Conservation (phyloP, 495 filamentous ascomycete species). For the Sphaerosporella brunnea region DNA sequence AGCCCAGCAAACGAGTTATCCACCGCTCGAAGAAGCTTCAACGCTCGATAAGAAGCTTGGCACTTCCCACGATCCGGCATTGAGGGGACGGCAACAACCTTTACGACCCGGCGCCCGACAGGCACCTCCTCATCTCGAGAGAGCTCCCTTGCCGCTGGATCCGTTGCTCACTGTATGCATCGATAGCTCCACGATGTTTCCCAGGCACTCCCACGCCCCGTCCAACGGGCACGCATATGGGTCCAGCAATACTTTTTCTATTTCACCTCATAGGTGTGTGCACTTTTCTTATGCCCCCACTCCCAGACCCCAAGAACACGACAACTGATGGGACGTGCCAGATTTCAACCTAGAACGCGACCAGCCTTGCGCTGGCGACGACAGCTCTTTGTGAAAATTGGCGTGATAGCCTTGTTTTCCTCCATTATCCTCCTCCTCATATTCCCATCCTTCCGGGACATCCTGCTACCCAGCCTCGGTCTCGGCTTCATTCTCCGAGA, state of each 20-base stretch:
- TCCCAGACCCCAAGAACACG: background rate
- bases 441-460: conserved; percentile 47
- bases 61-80: too few species aligned
- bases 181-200: conserved; percentile 18
- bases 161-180: conserved; percentile 10
- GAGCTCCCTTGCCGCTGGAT: too few species aligned
- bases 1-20: too few species aligned
- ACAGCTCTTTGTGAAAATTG: conserved; percentile 54
- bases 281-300: conserved; percentile 8
- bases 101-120: too few species aligned
- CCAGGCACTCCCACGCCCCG: conserved; percentile 38
- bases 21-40: too few species aligned
- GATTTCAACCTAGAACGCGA: conserved; percentile 76
- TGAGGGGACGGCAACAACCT: too few species aligned
- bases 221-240: conserved; percentile 63
- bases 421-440: conserved; percentile 39
- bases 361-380: conserved; percentile 54
- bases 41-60: too few species aligned
- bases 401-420: conserved; percentile 29
- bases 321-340: conserved; percentile 25
- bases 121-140: too few species aligned
- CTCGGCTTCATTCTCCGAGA: conserved; percentile 55
- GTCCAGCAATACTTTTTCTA: conserved; percentile 50
- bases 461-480: conserved; percentile 50
- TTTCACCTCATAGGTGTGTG: conserved; percentile 71